phyloP scores from a whole-genome alignment of 306 rosid genomes.

The Trichosanthes cucumerina region DNA sequence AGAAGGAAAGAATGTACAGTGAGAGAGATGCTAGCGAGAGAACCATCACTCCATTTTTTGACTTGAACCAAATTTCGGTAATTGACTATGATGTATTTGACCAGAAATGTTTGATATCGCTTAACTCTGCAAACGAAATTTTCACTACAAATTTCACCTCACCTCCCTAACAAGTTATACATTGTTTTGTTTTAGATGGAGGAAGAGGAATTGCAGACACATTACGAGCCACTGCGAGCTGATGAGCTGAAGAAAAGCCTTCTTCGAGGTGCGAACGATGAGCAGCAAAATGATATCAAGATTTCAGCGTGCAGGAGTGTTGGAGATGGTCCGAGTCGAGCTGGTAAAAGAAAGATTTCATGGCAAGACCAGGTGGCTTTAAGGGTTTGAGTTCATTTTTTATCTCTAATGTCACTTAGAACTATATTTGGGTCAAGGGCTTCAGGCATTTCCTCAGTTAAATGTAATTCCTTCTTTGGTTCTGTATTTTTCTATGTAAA shows the following conservation, averaged over 20 bases:
- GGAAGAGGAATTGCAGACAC: constrained; percentile 69
- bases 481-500: constrained; percentile 10
- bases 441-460: constrained; percentile 2
- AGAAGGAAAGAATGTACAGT: constrained; percentile 43
- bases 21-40: constrained; percentile 54
- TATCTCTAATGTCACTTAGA: background rate
- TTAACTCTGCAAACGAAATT: constrained; percentile 6
- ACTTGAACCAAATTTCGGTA: constrained; percentile 97
- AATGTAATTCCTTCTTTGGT: background rate
- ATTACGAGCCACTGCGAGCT: constrained; percentile 29
- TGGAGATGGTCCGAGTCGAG: constrained; percentile 60
- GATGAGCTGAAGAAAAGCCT: constrained; percentile 65
- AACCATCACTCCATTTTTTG: constrained; percentile 46
- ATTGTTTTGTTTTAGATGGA: constrained; percentile 42
- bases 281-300: constrained; percentile 59
- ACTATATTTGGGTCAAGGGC: background rate
- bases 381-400: constrained; percentile 50
- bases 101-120: background rate
- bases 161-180: background rate
- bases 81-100: background rate
- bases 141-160: constrained; percentile 4
- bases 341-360: constrained; percentile 88
- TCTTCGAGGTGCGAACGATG: constrained; percentile 41
- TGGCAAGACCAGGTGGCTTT: constrained; percentile 97
- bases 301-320: constrained; percentile 54